Percentiles rank a stretch among this genome's conserved stretches.
phyloP scores from a whole-genome alignment of 2,329 filamentous ascomycete species.

The Phialophora tarda region DNA sequence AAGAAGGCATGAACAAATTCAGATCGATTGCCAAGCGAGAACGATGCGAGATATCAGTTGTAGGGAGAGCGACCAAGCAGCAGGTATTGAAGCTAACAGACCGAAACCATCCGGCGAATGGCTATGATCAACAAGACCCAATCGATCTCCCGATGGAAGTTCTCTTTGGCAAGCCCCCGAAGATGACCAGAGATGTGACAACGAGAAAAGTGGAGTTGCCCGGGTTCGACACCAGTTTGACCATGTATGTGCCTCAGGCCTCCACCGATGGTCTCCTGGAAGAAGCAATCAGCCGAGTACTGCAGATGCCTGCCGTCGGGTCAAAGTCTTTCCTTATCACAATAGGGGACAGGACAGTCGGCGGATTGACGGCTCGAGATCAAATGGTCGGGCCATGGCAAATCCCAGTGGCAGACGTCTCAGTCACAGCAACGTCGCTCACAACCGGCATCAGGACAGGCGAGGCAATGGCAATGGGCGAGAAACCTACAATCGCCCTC shows the following conservation, averaged over 20 bases:
- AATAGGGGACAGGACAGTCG: conserved; percentile 90
- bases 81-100: conserved; percentile 81
- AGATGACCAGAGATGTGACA: conserved; percentile 75
- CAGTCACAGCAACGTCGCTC: conserved; percentile 85
- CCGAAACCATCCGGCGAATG: conserved; percentile 67
- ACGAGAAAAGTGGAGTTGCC: conserved; percentile 71
- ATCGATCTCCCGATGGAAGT: conserved; percentile 90
- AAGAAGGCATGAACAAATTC: conserved; percentile 75
- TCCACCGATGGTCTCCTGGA: conserved; percentile 58
- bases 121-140: conserved; percentile 67
- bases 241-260: conserved; percentile 66
- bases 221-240: conserved; percentile 76
- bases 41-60: conserved; percentile 88
- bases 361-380: conserved; percentile 84
- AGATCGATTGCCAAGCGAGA: conserved; percentile 76
- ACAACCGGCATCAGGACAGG: conserved; percentile 74
- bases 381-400: conserved; percentile 98
- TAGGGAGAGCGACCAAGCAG: conserved; percentile 76
- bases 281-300: conserved; percentile 79
- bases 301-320: conserved; percentile 86
- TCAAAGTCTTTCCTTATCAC: conserved; percentile 98
- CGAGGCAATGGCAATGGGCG: conserved; percentile 98
- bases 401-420: conserved; percentile 89
- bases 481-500: conserved; percentile 85
- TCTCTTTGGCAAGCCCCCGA: conserved; percentile 86